Evolutionary conservation across 23 red algal genomes (phyloP).

Genomic region (Chondrus crispus): DNA sequence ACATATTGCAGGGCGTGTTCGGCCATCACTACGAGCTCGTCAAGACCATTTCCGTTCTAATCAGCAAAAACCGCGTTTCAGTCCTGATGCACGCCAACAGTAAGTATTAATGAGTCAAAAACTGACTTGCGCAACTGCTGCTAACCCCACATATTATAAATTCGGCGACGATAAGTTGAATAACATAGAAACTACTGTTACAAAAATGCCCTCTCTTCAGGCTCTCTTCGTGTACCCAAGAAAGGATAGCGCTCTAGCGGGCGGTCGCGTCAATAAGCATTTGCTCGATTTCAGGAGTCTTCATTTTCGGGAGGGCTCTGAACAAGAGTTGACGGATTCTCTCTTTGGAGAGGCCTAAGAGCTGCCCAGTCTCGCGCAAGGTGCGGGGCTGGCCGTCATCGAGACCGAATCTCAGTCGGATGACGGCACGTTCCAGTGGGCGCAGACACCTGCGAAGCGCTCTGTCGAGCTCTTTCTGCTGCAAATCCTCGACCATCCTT

Average conservation of each 20-base stretch:
- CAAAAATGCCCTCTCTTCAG: too few species aligned
- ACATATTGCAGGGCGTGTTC: constrained; percentile 80
- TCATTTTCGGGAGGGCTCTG: constrained; percentile 71
- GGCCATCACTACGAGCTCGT: constrained; percentile 27
- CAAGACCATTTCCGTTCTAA: too few species aligned
- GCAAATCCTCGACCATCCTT: constrained; percentile 55
- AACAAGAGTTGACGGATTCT: constrained; percentile 80
- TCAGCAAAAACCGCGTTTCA: too few species aligned
- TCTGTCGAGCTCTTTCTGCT: constrained; percentile 44
- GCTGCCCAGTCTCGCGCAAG: constrained; percentile 46
- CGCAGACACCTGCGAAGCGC: constrained; percentile 54
- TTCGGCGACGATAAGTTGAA: too few species aligned
- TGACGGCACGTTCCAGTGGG: constrained; percentile 70
- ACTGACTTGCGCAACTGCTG: too few species aligned
- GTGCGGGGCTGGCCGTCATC: constrained; percentile 82
- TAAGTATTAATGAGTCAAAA: too few species aligned
- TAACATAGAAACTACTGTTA: too few species aligned
- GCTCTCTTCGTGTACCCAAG: too few species aligned
- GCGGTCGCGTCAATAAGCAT: constrained; percentile 45
- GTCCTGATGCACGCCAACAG: too few species aligned
- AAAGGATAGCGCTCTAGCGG: neutral
- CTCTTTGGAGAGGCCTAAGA: constrained; percentile 70
- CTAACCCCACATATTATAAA: too few species aligned
- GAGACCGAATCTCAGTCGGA: constrained; percentile 92
- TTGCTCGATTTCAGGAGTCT: constrained; percentile 51